Evolutionary conservation across 306 rosid species (phyloP).

Genomic region (Cucurbita ficifolia): DNA sequence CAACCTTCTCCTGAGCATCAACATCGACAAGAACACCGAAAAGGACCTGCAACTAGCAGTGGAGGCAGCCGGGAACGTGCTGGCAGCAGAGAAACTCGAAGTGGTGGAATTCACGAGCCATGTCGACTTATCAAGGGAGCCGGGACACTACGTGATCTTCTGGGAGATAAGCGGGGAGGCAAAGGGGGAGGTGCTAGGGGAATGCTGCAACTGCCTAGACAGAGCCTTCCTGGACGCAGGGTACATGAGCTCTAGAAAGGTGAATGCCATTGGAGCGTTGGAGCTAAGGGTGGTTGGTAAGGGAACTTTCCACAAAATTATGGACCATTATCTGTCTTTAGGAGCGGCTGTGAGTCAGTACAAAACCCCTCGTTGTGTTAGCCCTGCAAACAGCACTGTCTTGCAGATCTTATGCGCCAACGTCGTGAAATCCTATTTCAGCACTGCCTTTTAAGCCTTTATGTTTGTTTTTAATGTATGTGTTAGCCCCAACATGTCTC

Average conservation of each 20-base stretch:
- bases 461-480: neutral
- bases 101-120: slow-evolving; percentile 69
- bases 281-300: slow-evolving; percentile 53
- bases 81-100: slow-evolving; percentile 56
- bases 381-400: slow-evolving; percentile 30
- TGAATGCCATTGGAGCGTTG: slow-evolving; percentile 43
- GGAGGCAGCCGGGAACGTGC: slow-evolving; percentile 37
- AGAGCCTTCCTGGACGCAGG: slow-evolving; percentile 59
- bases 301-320: slow-evolving; percentile 71
- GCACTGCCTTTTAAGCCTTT: slow-evolving; percentile 27
- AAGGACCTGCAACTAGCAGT: slow-evolving; percentile 61
- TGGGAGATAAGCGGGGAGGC: slow-evolving; percentile 75
- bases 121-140: slow-evolving; percentile 43
- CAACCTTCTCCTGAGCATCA: slow-evolving; percentile 48
- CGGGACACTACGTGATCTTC: slow-evolving; percentile 78
- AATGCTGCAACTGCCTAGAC: slow-evolving; percentile 71
- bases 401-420: slow-evolving; percentile 48
- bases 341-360: slow-evolving; percentile 65
- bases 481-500: neutral
- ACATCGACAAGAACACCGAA: slow-evolving; percentile 89
- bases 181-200: slow-evolving; percentile 39
- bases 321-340: slow-evolving; percentile 41
- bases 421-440: slow-evolving; percentile 44
- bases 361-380: slow-evolving; percentile 77
- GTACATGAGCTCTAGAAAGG: slow-evolving; percentile 47